Percentiles rank a stretch among this genome's conserved stretches.
Conservation (phyloP, 257 asterid species). For the Petunia axillaris region DNA sequence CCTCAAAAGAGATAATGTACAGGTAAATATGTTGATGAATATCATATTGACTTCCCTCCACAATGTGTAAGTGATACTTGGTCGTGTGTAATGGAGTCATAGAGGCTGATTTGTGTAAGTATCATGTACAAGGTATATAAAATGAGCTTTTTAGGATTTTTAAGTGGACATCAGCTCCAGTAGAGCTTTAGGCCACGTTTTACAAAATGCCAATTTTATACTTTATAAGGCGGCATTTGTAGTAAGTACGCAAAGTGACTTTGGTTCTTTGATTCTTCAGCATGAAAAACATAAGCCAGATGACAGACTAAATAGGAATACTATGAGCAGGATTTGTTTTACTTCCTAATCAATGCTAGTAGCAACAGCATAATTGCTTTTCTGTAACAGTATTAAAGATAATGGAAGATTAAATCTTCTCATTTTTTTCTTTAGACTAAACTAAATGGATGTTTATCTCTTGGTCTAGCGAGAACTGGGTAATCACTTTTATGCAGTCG, state of each 20-base stretch:
- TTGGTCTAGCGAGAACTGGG: background rate
- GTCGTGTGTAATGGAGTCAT: no score
- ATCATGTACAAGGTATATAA: no score
- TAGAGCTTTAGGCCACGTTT: no score
- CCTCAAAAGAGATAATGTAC: background rate
- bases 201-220: no score
- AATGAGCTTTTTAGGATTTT: no score
- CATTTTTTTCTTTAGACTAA: background rate
- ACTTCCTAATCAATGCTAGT: slow-evolving; percentile 5
- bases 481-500: slow-evolving; percentile 19
- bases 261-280: no score
- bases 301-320: background rate
- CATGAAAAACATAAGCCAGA: no score
- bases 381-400: slow-evolving; percentile 11
- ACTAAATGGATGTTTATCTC: slow-evolving; percentile 7
- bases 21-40: background rate
- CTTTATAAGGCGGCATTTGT: no score
- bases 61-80: no score
- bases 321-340: background rate
- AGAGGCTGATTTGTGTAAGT: no score
- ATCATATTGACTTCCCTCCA: slow-evolving; percentile 2
- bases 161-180: no score
- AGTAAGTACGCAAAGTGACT: no score
- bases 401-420: background rate
- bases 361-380: background rate